A percentile compares a stretch with the other conserved stretches of the same genome.
phyloP scores from a whole-genome alignment of 306 rosid species.

The Castanea mollissima region DNA sequence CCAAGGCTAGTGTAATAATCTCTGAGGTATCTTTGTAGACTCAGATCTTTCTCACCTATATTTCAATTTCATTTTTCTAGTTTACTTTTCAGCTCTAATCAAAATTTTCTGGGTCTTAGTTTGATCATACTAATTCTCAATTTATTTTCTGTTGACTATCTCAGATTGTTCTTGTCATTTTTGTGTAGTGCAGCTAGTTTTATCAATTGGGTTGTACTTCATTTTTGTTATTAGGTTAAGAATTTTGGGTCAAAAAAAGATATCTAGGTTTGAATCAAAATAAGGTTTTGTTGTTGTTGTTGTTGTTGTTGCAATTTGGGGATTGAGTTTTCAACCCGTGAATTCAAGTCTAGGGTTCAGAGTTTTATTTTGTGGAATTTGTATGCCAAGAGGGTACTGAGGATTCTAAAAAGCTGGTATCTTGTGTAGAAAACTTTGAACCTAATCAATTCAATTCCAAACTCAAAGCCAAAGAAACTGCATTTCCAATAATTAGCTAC shows the following conservation, averaged over 20 bases:
- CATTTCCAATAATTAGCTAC: not conserved
- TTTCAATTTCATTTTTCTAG: not conserved
- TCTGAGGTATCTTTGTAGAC: conserved; percentile 36
- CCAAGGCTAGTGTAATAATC: not conserved
- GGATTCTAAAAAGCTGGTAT: conserved; percentile 48
- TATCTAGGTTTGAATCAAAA: not conserved
- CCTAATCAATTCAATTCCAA: conserved; percentile 27
- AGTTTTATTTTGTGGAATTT: conserved; percentile 76
- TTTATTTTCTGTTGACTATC: not conserved
- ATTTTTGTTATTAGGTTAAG: not conserved
- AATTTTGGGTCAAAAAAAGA: not conserved
- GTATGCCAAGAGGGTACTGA: conserved; percentile 61
- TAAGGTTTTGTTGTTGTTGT: no score
- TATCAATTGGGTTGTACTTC: conserved; percentile 16
- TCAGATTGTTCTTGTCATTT: conserved; percentile 10
- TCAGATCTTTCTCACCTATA: not conserved
- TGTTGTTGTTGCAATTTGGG: conserved; percentile 16
- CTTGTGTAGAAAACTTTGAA: conserved; percentile 33
- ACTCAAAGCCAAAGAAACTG: conserved; percentile 17
- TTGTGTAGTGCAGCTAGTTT: not conserved
- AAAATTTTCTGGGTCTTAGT: not conserved
- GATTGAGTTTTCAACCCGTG: conserved; percentile 44
- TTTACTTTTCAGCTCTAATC: not conserved
- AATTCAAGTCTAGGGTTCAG: conserved; percentile 23
- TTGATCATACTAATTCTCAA: not conserved